Conservation (phyloP, 192 early-diverging fungal genomes). For the Chytriomyces confervae region DNA sequence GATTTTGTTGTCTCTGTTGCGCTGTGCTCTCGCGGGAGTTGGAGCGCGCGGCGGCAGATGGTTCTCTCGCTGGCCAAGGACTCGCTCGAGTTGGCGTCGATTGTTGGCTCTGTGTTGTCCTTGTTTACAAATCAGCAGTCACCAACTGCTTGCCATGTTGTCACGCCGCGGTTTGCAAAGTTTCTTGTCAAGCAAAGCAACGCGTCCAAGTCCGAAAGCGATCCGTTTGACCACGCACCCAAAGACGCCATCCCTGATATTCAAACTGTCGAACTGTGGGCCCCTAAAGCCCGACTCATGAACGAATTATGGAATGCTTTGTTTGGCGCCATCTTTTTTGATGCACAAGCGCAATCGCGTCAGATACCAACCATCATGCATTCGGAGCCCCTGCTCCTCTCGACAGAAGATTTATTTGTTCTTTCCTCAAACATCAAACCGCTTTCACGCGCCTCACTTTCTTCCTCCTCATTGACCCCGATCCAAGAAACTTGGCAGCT, state of each 20-base stretch:
- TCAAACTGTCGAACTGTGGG: not conserved
- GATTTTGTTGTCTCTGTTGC: no score
- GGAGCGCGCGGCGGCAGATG: no score
- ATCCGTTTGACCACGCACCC: not conserved
- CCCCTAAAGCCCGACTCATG: not conserved
- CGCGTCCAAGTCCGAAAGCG: not conserved
- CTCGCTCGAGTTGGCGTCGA: no score
- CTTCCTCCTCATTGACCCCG: not conserved
- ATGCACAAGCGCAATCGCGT: not conserved
- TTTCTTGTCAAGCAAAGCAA: not conserved
- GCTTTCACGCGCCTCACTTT: not conserved
- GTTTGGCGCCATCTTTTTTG: not conserved
- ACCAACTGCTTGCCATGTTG: not conserved
- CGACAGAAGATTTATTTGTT: conserved; percentile 4
- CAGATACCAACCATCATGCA: not conserved
- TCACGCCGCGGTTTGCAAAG: not conserved
- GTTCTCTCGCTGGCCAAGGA: no score
- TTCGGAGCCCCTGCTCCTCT: not conserved
- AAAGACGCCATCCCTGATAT: not conserved
- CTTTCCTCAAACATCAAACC: conserved; percentile 13
- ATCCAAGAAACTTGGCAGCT: conserved; percentile 1
- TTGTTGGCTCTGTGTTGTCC: no score
- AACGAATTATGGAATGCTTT: not conserved
- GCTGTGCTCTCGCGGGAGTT: no score
- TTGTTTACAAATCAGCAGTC: no score